A percentile compares a stretch with the other conserved stretches of the same genome.
Evolutionary conservation across 1,139 yeast species (phyloP).

Genomic region (Yamadazyma diospyri): DNA sequence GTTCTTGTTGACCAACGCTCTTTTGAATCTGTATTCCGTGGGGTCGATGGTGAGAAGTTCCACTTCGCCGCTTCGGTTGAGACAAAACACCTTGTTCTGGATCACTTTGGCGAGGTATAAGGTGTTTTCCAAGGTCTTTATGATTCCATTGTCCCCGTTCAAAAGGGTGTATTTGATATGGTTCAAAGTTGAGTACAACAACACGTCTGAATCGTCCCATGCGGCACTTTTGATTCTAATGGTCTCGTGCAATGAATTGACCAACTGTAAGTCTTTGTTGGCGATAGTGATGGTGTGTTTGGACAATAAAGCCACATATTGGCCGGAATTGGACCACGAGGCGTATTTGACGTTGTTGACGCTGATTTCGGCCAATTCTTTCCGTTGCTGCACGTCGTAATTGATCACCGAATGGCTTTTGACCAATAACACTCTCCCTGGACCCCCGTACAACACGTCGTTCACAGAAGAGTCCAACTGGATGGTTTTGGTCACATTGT

Average conservation of each 20-base stretch:
- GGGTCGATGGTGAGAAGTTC: constrained; percentile 83
- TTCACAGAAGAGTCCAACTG: constrained; percentile 68
- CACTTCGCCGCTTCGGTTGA: constrained; percentile 83
- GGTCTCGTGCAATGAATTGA: constrained; percentile 91
- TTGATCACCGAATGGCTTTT: constrained; percentile 70
- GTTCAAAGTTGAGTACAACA: constrained; percentile 89
- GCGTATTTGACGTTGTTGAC: constrained; percentile 85
- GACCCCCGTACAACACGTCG: constrained; percentile 76
- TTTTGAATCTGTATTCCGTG: constrained; percentile 94
- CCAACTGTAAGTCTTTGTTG: constrained; percentile 69
- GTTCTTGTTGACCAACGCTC: constrained; percentile 84
- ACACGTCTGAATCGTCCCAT: constrained; percentile 93
- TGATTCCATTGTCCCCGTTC: constrained; percentile 93
- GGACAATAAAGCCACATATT: constrained; percentile 80
- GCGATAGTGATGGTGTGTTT: constrained; percentile 93
- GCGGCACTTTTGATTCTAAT: constrained; percentile 96
- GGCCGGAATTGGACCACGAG: constrained; percentile 86
- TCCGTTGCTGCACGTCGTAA: constrained; percentile 92
- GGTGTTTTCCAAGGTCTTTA: constrained; percentile 90
- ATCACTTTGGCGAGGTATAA: constrained; percentile 73
- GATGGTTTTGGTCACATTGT: constrained; percentile 76
- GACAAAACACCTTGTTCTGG: constrained; percentile 71
- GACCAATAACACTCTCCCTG: constrained; percentile 78
- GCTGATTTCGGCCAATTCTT: constrained; percentile 64
- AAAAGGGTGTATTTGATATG: constrained; percentile 91